These are phyloP conservation scores for Ceratobasidium sp. DNA, from an alignment of 1,284 basidiomycete species.

Conservation along the genomic window DNA sequence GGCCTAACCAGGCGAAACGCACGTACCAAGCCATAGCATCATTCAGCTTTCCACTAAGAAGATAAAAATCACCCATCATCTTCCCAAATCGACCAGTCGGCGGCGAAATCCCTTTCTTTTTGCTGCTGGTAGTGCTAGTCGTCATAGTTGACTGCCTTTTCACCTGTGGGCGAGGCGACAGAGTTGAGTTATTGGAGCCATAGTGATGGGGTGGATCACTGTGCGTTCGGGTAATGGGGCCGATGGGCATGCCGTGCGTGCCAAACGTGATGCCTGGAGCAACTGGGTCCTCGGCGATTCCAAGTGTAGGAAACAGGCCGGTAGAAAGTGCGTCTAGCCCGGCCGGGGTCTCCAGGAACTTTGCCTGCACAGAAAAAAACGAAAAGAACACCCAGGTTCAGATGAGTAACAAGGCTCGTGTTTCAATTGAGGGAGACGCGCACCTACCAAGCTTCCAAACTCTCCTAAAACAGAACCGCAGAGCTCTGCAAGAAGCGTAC, in stretches of 20 bases:
- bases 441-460: constrained; percentile 72
- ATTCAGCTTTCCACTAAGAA: constrained; percentile 82
- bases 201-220: constrained; percentile 46
- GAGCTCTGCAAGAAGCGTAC: constrained; percentile 86
- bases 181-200: constrained; percentile 2
- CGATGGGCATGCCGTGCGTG: constrained; percentile 15
- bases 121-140: constrained; percentile 3
- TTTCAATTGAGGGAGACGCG: constrained; percentile 20
- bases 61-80: constrained; percentile 87
- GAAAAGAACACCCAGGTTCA: neutral
- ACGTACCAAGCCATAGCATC: constrained; percentile 84
- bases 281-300: constrained; percentile 24
- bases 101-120: constrained; percentile 59
- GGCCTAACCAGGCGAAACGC: neutral
- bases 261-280: constrained; percentile 35
- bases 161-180: constrained; percentile 23
- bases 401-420: neutral
- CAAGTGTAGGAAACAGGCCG: constrained; percentile 38
- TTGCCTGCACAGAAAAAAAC: neutral
- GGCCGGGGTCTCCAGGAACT: constrained; percentile 44
- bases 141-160: constrained; percentile 42
- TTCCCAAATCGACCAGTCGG: constrained; percentile 86
- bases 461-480: constrained; percentile 87
- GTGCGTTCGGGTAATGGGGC: constrained; percentile 23
- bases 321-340: constrained; percentile 41